A percentile compares a stretch with the other conserved stretches of the same genome.
Conservation (phyloP, 441 rosid species). For the Sinapis alba region DNA sequence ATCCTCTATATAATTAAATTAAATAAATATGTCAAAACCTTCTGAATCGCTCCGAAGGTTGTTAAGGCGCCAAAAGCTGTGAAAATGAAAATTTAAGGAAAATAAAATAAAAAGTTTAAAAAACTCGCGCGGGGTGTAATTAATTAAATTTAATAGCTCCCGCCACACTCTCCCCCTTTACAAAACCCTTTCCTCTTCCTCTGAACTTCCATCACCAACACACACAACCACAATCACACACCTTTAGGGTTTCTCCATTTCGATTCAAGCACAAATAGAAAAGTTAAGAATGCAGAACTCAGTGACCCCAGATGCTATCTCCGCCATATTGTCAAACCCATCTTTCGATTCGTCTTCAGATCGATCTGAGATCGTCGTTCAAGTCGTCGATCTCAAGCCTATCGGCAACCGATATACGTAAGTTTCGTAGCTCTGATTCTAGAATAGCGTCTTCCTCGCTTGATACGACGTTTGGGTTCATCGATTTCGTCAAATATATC, state of each 20-base stretch:
- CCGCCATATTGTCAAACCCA: constrained; percentile 59
- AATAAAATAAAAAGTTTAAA: neutral
- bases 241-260: neutral
- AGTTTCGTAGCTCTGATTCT: neutral
- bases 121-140: constrained; percentile 13
- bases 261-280: neutral
- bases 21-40: neutral
- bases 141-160: constrained; percentile 22
- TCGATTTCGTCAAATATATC: neutral
- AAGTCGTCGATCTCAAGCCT: constrained; percentile 78
- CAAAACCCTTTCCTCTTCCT: constrained; percentile 13
- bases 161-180: constrained; percentile 13
- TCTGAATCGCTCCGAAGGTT: no score
- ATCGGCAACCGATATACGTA: constrained; percentile 79
- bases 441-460: neutral
- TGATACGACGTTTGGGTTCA: neutral
- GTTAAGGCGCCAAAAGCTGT: neutral
- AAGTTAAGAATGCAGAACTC: constrained; percentile 42
- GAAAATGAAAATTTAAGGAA: neutral
- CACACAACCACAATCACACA: neutral
- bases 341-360: constrained; percentile 60
- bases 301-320: constrained; percentile 61
- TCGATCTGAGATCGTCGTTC: constrained; percentile 61
- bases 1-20: no score
- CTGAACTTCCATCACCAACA: neutral